phyloP scores from a whole-genome alignment of 768 basidiomycete species.

The Mycena polygramma region DNA sequence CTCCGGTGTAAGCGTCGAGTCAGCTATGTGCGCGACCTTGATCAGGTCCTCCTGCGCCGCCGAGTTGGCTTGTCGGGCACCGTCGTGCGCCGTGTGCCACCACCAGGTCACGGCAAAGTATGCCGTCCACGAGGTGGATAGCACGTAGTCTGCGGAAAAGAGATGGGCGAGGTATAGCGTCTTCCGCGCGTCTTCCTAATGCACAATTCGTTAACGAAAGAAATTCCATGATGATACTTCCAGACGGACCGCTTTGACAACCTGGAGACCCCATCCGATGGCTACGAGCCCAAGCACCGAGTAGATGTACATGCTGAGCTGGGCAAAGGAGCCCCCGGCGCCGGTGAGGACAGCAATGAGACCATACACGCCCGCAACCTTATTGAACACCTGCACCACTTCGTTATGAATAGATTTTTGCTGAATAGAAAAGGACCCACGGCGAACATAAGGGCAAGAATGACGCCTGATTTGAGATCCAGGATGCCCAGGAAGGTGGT shows the following conservation, averaged over 20 bases:
- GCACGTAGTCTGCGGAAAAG: constrained; percentile 91
- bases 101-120: constrained; percentile 95
- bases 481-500: constrained; percentile 87
- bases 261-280: constrained; percentile 88
- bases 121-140: constrained; percentile 92
- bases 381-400: constrained; percentile 83
- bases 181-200: constrained; percentile 89
- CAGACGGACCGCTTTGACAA: constrained; percentile 82
- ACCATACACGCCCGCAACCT: constrained; percentile 97
- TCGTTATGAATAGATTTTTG: constrained; percentile 30
- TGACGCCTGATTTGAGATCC: constrained; percentile 95
- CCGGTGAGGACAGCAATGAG: constrained; percentile 92
- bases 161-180: constrained; percentile 92
- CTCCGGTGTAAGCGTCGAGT: constrained; percentile 69
- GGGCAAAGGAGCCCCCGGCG: constrained; percentile 92
- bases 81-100: constrained; percentile 93
- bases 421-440: constrained; percentile 59
- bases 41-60: constrained; percentile 91
- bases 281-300: constrained; percentile 86
- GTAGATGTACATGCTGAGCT: constrained; percentile 94
- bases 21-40: constrained; percentile 64
- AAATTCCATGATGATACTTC: constrained; percentile 11
- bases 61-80: constrained; percentile 83
- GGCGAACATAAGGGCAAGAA: constrained; percentile 89
- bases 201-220: constrained; percentile 21